Evolutionary conservation across 2,329 filamentous ascomycete species (phyloP).

Genomic region (Gnomoniopsis sp.): DNA sequence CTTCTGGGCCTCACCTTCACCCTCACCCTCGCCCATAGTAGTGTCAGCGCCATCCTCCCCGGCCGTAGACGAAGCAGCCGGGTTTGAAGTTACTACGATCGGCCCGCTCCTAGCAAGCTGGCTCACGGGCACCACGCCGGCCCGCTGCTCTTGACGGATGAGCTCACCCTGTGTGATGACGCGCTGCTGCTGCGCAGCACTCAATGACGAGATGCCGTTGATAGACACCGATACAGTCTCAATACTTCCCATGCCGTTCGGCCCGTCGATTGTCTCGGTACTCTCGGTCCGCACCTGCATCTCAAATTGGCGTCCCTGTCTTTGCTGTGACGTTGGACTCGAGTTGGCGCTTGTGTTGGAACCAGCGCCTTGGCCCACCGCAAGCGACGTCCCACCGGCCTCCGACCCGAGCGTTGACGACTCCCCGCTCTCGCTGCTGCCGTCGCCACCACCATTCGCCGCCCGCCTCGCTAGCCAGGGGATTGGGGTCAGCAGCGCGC

Average conservation of each 20-base stretch:
- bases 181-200: slow-evolving; percentile 32
- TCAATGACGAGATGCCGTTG: slow-evolving; percentile 62
- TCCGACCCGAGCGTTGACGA: slow-evolving; percentile 14
- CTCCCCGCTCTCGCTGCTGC: slow-evolving; percentile 15
- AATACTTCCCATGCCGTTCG: slow-evolving; percentile 73
- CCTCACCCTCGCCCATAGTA: slow-evolving; percentile 9
- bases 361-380: background rate
- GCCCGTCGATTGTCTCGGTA: slow-evolving; percentile 77
- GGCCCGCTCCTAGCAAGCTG: slow-evolving; percentile 48
- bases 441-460: slow-evolving; percentile 25
- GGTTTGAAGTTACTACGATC: slow-evolving; percentile 18
- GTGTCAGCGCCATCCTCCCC: slow-evolving; percentile 18
- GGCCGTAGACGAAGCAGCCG: slow-evolving; percentile 6
- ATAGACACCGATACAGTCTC: slow-evolving; percentile 77
- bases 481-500: slow-evolving; percentile 88
- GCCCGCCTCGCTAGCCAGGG: slow-evolving; percentile 67
- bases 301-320: slow-evolving; percentile 44
- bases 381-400: slow-evolving; percentile 11
- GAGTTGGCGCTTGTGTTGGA: background rate
- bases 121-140: slow-evolving; percentile 70
- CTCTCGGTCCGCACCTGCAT: slow-evolving; percentile 67
- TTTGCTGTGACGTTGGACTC: slow-evolving; percentile 8
- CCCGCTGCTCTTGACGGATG: slow-evolving; percentile 80
- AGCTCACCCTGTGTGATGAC: slow-evolving; percentile 81
- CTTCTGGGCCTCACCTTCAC: slow-evolving; percentile 24